Evolutionary conservation across 1,139 yeast species (phyloP).

Genomic region (Yamadazyma atmosphaerica): DNA sequence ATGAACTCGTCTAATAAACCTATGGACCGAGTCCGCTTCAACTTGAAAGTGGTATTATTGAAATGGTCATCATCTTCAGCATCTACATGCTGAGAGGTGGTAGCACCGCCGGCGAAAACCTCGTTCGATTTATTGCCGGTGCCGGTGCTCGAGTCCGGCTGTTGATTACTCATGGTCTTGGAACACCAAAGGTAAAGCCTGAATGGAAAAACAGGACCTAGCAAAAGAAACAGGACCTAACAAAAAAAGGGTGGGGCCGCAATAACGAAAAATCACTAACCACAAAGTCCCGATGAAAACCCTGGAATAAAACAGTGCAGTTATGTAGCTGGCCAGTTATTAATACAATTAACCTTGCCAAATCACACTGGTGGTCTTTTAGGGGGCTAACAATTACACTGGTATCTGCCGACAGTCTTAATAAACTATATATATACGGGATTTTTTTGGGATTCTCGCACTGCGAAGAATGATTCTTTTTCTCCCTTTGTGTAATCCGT

Average conservation of each 20-base stretch:
- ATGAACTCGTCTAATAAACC: conserved; percentile 78
- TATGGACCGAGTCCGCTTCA: conserved; percentile 82
- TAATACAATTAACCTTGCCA: too few species aligned
- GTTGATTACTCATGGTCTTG: too few species aligned
- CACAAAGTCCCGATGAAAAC: too few species aligned
- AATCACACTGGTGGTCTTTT: too few species aligned
- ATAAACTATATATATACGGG: background rate
- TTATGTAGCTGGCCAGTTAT: too few species aligned
- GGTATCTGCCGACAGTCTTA: background rate
- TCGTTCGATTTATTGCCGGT: conserved; percentile 19
- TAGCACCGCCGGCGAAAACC: conserved; percentile 50
- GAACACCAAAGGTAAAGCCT: too few species aligned
- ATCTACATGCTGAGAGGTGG: conserved; percentile 61
- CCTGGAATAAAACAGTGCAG: too few species aligned
- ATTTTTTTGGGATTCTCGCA: background rate
- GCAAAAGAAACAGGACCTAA: too few species aligned
- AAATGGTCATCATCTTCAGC: conserved; percentile 75
- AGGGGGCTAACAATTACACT: background rate
- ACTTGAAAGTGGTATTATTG: conserved; percentile 67
- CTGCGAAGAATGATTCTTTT: conserved; percentile 1
- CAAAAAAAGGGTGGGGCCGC: too few species aligned
- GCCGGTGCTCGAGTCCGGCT: background rate
- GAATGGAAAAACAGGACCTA: too few species aligned
- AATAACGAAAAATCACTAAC: too few species aligned
- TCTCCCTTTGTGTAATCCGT: conserved; percentile 1